Evolutionary conservation across 148 eudicot species (phyloP).

Genomic region (Linanthus parryae): DNA sequence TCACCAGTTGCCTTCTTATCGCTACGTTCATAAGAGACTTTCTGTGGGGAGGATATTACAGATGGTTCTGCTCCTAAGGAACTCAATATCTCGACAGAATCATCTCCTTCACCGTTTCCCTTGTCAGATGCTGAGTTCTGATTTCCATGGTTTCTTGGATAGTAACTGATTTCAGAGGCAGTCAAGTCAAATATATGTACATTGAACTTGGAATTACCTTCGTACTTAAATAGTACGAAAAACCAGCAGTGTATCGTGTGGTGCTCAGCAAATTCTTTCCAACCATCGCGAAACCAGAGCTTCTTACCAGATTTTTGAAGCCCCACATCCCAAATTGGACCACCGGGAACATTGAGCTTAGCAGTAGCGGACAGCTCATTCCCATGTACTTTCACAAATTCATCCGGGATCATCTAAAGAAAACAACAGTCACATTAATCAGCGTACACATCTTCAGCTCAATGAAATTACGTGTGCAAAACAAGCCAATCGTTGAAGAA

Average conservation of each 20-base stretch:
- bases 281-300: conserved; percentile 26
- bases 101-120: neutral
- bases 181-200: conserved; percentile 15
- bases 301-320: conserved; percentile 13
- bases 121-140: neutral
- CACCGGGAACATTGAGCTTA: conserved; percentile 14
- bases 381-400: conserved; percentile 17
- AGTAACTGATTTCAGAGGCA: conserved; percentile 25
- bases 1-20: neutral
- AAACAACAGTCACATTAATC: neutral
- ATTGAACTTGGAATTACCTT: conserved; percentile 20
- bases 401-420: conserved; percentile 18
- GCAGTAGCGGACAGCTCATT: conserved; percentile 3
- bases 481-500: neutral
- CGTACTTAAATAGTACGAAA: conserved; percentile 16
- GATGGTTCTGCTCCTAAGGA: neutral
- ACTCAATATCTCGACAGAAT: too few relatives aligned
- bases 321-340: conserved; percentile 12
- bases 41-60: neutral
- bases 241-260: conserved; percentile 16
- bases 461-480: neutral
- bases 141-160: conserved; percentile 8
- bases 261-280: conserved; percentile 22
- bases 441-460: neutral
- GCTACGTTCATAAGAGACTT: neutral